Evolutionary conservation across 352 stramenopile genomes (phyloP).

Genomic region (Pythium aphanidermatum): DNA sequence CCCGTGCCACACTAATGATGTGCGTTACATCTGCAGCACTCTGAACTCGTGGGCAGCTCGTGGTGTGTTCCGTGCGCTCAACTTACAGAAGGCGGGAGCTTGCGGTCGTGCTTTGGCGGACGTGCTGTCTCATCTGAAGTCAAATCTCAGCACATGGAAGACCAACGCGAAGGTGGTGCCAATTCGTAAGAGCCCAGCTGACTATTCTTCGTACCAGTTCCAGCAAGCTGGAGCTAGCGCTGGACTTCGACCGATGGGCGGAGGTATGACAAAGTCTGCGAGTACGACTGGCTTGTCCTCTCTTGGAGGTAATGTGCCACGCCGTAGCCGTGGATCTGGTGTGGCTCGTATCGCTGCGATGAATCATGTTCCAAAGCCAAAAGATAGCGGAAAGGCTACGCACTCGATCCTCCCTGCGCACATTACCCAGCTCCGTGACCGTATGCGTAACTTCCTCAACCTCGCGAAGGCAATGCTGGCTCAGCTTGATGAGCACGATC

Average conservation of each 20-base stretch:
- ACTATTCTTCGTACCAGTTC: constrained; percentile 85
- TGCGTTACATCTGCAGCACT: constrained; percentile 87
- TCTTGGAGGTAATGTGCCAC: constrained; percentile 62
- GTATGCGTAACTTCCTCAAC: constrained; percentile 92
- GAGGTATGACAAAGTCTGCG: constrained; percentile 79
- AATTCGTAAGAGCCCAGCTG: constrained; percentile 71
- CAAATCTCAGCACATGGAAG: constrained; percentile 58
- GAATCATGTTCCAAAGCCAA: constrained; percentile 64
- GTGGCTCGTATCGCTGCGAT: constrained; percentile 79
- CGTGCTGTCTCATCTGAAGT: constrained; percentile 64
- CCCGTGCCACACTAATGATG: constrained; percentile 92
- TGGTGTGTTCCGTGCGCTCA: constrained; percentile 71
- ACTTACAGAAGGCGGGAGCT: constrained; percentile 59
- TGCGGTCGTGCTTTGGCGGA: constrained; percentile 64
- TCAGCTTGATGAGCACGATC: constrained; percentile 70
- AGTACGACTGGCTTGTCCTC: constrained; percentile 83
- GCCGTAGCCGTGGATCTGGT: constrained; percentile 72
- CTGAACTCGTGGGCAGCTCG: constrained; percentile 74
- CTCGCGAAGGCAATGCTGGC: constrained; percentile 86
- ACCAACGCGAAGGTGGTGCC: constrained; percentile 77
- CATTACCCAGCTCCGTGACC: constrained; percentile 93
- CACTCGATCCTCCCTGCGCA: constrained; percentile 76
- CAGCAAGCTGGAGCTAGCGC: constrained; percentile 26
- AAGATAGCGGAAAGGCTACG: constrained; percentile 43
- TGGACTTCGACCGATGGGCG: constrained; percentile 29